Conservation (phyloP, 805 yeast genomes). For the Monosporozyma yasuniensis region DNA sequence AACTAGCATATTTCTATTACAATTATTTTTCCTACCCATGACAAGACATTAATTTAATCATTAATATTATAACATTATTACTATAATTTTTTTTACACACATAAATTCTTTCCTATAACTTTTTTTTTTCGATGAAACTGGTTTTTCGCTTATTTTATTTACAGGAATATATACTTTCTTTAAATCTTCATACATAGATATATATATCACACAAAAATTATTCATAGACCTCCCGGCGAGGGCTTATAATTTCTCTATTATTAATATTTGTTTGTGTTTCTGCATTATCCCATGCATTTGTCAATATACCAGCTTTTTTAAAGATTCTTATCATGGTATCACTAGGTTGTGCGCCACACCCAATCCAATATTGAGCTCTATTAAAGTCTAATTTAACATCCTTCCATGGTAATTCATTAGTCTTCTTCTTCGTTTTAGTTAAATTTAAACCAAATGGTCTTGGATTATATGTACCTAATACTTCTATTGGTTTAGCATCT, state of each 20-base stretch:
- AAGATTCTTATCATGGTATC: constrained; percentile 70
- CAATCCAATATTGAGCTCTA: constrained; percentile 91
- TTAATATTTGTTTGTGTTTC: background rate
- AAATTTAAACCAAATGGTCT: constrained; percentile 35
- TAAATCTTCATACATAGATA: background rate
- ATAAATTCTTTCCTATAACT: too few species aligned
- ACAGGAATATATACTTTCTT: background rate
- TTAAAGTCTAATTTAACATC: constrained; percentile 78
- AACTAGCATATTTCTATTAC: background rate
- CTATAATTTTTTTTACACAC: background rate
- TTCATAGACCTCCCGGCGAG: constrained; percentile 20
- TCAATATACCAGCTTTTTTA: constrained; percentile 60
- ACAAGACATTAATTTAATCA: background rate
- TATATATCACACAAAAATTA: constrained; percentile 1
- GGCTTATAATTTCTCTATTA: constrained; percentile 16
- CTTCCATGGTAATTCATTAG: constrained; percentile 56
- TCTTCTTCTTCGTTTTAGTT: constrained; percentile 26
- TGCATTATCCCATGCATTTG: constrained; percentile 16
- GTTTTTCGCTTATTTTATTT: background rate
- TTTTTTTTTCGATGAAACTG: background rate
- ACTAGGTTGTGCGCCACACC: constrained; percentile 94
- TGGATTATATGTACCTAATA: constrained; percentile 89
- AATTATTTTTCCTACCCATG: background rate
- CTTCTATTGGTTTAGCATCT: constrained; percentile 86
- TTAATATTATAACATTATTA: background rate